Base-by-base conservation (phyloP, 768 basidiomycete species). In the Suillus discolor region DNA sequence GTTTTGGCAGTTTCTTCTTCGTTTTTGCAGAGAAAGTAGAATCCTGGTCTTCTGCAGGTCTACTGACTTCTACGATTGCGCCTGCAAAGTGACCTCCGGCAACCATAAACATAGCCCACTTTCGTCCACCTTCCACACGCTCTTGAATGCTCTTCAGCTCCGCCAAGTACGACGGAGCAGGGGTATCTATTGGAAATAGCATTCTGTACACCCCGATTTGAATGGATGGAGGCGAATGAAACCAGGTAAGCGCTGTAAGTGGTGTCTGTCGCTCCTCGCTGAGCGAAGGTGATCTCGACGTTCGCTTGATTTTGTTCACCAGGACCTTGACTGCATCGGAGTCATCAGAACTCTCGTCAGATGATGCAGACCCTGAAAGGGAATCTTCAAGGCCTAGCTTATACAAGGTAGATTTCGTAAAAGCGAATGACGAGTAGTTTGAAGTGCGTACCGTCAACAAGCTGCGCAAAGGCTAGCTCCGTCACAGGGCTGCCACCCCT, bases 51-150 rank as follows among this genome's bases (percentile, higher is more conserved):
- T 83, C 82, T 18, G 79, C 80, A 65, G 84, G 66, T 66, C 81
- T 77, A 77, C 89, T 86, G 34, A 94, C 91, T 41, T 89, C 83
- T 15, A 89, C 89, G 41, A 99, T 83, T 64, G 95, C 91, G 31
- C 97, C 97, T 16, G 97, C 97, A 78, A 99, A 99, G 77, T 99
- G 97, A 13, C 97, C 97, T 25, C 97, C 96, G 0, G 97, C 97
- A 47, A 91, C 88, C 95, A 98, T 97, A 71, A 99, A 92, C 84
- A 99, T 77, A 0, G 95, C 93, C 92, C 96, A 97, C 66, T 86
- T 91, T 45, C 95, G 82, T 18, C 89, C 93, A 20, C 82, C 79
- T 16, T 79, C 77, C 4, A 76, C 73, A 15, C 79, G 75, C 9
- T 79, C 77, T 74, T 95, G 95, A 81, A 95, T 83, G n/a, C 78